A percentile compares a stretch with the other conserved stretches of the same genome.
Conservation (phyloP, 2,329 filamentous ascomycete genomes). For the Aspergillus viridinutans region DNA sequence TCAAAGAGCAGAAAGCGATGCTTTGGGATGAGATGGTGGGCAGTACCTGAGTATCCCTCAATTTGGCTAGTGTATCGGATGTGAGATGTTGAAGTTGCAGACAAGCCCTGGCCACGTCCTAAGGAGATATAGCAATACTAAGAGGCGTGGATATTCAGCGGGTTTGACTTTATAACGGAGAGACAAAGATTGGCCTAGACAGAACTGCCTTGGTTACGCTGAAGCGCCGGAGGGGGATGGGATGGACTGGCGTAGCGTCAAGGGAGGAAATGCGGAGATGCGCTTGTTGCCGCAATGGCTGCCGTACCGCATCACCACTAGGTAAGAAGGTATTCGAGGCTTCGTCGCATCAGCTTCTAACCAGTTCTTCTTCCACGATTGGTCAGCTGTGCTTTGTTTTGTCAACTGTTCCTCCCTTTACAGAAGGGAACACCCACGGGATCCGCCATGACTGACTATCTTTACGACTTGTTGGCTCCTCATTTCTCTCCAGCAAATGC, state of each 20-base stretch:
- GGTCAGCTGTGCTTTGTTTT: constrained; percentile 7
- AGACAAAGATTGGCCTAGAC: neutral
- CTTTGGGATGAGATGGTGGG: too few species aligned
- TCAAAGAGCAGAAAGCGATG: too few species aligned
- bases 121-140: neutral
- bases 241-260: neutral
- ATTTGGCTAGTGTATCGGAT: neutral
- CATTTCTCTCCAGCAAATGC: constrained; percentile 49
- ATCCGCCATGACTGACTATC: constrained; percentile 61
- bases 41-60: too few species aligned
- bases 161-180: neutral
- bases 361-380: constrained; percentile 4
- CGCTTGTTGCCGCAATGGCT: constrained; percentile 28
- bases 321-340: too few species aligned
- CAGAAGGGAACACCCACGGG: constrained; percentile 7
- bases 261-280: constrained; percentile 17
- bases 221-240: neutral
- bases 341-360: constrained; percentile 2
- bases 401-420: constrained; percentile 7
- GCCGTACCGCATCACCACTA: constrained; percentile 13
- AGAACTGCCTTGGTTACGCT: neutral
- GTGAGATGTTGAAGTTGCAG: neutral
- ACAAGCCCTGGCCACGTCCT: neutral
- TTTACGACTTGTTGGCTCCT: constrained; percentile 69
- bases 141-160: neutral